A percentile compares a stretch with the other conserved stretches of the same genome.
phyloP scores from a whole-genome alignment of 768 basidiomycete genomes.

The Cyathus striatus region DNA sequence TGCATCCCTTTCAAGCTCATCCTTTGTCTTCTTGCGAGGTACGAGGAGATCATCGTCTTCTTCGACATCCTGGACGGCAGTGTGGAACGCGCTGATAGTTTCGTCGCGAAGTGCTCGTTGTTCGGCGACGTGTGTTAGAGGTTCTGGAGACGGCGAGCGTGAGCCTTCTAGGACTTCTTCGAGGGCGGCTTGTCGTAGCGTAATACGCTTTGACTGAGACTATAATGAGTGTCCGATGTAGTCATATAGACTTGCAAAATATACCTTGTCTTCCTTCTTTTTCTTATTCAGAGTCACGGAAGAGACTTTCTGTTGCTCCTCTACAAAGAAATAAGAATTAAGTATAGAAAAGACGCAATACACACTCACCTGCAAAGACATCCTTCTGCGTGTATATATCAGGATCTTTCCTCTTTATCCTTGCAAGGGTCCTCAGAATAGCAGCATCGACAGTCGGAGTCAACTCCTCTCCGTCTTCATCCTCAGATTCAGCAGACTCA shows the following conservation, averaged over 20 bases:
- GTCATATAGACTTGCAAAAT: conserved; percentile 1
- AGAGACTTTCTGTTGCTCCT: conserved; percentile 56
- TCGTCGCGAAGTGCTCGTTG: conserved; percentile 72
- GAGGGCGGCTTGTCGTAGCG: conserved; percentile 68
- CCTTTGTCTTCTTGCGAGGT: conserved; percentile 70
- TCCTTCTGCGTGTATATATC: conserved; percentile 69
- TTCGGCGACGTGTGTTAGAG: conserved; percentile 73
- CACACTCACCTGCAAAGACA: conserved; percentile 72
- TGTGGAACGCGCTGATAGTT: conserved; percentile 81
- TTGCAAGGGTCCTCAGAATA: conserved; percentile 83
- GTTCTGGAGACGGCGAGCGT: conserved; percentile 54
- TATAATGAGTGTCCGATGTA: background rate
- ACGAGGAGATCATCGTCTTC: conserved; percentile 68
- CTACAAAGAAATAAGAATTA: conserved; percentile 30
- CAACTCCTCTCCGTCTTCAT: conserved; percentile 92
- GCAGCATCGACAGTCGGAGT: conserved; percentile 93
- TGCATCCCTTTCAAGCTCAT: conserved; percentile 73
- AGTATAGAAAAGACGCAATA: no score
- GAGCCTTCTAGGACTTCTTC: conserved; percentile 54
- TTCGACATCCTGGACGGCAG: conserved; percentile 32
- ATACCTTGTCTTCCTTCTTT: conserved; percentile 49
- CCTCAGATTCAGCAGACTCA: conserved; percentile 79
- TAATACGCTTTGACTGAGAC: conserved; percentile 62
- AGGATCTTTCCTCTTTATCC: conserved; percentile 80
- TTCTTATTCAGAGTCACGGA: conserved; percentile 17